A percentile compares a stretch with the other conserved stretches of the same genome.
Conservation (phyloP, 208 protist genomes). For the Leishmania major region DNA sequence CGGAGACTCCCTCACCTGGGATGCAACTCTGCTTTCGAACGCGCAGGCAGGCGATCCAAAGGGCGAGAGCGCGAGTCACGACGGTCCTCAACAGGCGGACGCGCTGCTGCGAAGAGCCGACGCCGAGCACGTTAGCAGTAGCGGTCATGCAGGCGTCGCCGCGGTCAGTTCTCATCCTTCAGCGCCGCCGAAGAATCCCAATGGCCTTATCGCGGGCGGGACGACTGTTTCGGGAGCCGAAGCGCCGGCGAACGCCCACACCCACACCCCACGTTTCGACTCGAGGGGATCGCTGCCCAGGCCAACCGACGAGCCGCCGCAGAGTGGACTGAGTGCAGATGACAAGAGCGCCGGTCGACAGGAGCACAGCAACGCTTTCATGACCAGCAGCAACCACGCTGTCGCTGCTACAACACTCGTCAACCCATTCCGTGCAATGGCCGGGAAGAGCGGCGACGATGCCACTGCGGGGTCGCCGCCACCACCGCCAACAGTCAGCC, state of each 20-base stretch:
- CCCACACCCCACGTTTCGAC: slow-evolving; percentile 11
- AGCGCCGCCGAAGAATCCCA: neutral
- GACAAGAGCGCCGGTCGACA: neutral
- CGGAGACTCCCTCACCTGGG: neutral
- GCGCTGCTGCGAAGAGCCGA: neutral
- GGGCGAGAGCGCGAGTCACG: neutral
- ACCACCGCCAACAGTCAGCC: neutral
- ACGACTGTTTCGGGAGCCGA: neutral
- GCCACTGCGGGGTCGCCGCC: neutral
- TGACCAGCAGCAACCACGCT: neutral
- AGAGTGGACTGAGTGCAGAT: neutral
- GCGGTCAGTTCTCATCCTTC: neutral
- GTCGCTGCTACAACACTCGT: neutral
- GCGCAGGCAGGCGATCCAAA: neutral
- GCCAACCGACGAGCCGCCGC: neutral
- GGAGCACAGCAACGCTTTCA: neutral
- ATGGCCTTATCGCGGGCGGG: slow-evolving; percentile 6
- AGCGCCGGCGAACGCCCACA: neutral
- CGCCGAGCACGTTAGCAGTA: neutral
- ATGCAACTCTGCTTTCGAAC: neutral
- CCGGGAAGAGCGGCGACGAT: neutral
- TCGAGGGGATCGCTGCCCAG: slow-evolving; percentile 22
- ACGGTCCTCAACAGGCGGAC: neutral
- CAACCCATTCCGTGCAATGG: neutral
- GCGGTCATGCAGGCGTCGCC: neutral